Percentiles rank a stretch among this genome's conserved stretches.
These are phyloP conservation scores for Pythium insidiosum DNA, from an alignment of 352 stramenopile genomes.

Conservation along the genomic window DNA sequence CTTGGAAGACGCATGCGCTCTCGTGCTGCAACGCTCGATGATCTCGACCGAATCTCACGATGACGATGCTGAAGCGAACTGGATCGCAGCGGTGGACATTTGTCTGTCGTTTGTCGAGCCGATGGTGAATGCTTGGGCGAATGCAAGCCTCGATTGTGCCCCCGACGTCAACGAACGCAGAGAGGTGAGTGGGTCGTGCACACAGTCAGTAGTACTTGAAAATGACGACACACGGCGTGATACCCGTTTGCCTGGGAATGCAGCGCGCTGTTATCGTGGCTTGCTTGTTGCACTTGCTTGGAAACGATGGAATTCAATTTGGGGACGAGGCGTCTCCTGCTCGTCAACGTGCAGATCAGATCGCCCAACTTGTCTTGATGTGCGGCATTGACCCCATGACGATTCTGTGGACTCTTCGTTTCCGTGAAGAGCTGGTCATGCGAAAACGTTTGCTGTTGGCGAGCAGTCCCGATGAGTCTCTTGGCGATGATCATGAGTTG, in stretches of 20 bases:
- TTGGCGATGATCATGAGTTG: constrained; percentile 1
- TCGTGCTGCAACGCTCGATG: constrained; percentile 21
- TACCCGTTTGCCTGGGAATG: no score
- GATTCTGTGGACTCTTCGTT: constrained; percentile 40
- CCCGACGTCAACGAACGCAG: constrained; percentile 8
- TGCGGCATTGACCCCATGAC: constrained; percentile 26
- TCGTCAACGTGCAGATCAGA: constrained; percentile 3
- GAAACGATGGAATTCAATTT: background rate
- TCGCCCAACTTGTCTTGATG: constrained; percentile 20
- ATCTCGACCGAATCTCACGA: constrained; percentile 5
- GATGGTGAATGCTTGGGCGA: no score
- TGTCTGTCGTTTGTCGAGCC: constrained; percentile 17
- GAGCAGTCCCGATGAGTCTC: no score
- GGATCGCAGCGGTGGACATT: constrained; percentile 2
- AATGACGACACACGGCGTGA: no score
- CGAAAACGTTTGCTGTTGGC: constrained; percentile 32
- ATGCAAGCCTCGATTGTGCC: no score
- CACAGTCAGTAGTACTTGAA: no score
- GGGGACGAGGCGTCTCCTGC: background rate
- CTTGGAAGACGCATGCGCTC: constrained; percentile 50
- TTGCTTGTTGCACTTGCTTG: constrained; percentile 12
- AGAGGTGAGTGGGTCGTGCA: constrained; percentile 6
- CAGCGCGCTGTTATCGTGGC: constrained; percentile 17
- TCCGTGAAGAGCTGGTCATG: constrained; percentile 41
- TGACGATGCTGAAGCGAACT: background rate